These are phyloP conservation scores for Pyrenochaeta sp. DNA, from an alignment of 2,329 filamentous ascomycete species.

Conservation along the genomic window DNA sequence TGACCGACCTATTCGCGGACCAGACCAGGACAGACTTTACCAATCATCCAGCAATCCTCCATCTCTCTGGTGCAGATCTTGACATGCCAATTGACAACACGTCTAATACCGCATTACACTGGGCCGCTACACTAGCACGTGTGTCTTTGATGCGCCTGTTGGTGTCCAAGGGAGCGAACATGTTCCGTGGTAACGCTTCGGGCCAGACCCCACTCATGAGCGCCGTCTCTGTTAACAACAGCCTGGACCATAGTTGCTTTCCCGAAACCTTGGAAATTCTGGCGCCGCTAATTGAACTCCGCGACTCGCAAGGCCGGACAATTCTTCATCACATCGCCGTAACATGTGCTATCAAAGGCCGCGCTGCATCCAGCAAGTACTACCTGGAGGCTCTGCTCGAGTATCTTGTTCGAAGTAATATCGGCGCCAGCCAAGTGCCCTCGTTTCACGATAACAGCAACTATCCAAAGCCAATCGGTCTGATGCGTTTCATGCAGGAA, in stretches of 20 bases:
- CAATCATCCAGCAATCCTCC: conserved; percentile 78
- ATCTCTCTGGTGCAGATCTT: conserved; percentile 79
- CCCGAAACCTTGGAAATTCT: conserved; percentile 89
- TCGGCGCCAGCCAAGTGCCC: conserved; percentile 39
- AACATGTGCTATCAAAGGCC: conserved; percentile 92
- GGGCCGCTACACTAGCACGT: conserved; percentile 91
- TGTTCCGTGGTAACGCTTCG: conserved; percentile 84
- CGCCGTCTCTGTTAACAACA: conserved; percentile 92
- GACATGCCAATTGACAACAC: conserved; percentile 92
- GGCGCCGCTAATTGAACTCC: conserved; percentile 86
- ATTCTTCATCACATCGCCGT: conserved; percentile 96
- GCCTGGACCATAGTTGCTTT: conserved; percentile 88
- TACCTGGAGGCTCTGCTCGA: conserved; percentile 94
- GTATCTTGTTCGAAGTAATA: conserved; percentile 83
- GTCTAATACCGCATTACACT: conserved; percentile 89
- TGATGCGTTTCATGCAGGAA: conserved; percentile 94
- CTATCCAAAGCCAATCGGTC: conserved; percentile 73
- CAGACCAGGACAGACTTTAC: conserved; percentile 72
- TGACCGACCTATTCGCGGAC: conserved; percentile 70
- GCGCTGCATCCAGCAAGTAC: conserved; percentile 89
- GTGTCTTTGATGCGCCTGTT: conserved; percentile 82
- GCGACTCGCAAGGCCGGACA: conserved; percentile 87
- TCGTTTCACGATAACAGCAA: conserved; percentile 61
- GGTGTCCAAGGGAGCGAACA: conserved; percentile 83
- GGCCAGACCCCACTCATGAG: conserved; percentile 94